phyloP scores from a whole-genome alignment of 345 rosid species.

The Arabis hirsuta region DNA sequence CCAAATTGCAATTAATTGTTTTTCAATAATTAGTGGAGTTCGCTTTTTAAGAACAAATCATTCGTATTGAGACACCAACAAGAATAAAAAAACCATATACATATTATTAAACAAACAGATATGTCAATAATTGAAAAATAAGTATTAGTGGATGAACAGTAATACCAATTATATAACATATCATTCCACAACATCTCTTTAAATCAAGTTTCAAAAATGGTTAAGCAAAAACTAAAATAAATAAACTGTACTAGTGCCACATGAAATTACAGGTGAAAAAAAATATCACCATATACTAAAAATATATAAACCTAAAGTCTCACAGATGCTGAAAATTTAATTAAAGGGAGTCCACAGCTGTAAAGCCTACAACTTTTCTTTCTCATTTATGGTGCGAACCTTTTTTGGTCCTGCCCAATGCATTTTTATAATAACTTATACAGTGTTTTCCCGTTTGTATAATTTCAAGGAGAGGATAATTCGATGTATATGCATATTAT shows the following conservation, averaged over 20 bases:
- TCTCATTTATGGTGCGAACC: conserved; percentile 48
- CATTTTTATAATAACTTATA: conserved; percentile 27
- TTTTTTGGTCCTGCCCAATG: conserved; percentile 43
- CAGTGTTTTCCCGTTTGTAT: conserved; percentile 17
- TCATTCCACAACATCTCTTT: conserved; percentile 11
- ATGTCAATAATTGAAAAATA: conserved; percentile 34
- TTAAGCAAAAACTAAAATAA: conserved; percentile 15
- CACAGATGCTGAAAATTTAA: conserved; percentile 40
- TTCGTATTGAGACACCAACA: conserved; percentile 29
- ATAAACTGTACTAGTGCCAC: conserved; percentile 30
- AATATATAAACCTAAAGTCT: conserved; percentile 38
- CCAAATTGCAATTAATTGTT: conserved; percentile 5
- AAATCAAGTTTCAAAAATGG: background rate
- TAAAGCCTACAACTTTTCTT: conserved; percentile 44
- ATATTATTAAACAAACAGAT: conserved; percentile 18
- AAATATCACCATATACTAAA: conserved; percentile 15
- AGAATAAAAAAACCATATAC: background rate
- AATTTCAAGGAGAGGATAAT: conserved; percentile 38
- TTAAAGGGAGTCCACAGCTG: conserved; percentile 44
- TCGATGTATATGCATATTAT: conserved; percentile 17
- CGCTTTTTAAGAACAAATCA: conserved; percentile 14
- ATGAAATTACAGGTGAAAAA: conserved; percentile 42
- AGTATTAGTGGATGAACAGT: conserved; percentile 35
- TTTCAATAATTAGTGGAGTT: conserved; percentile 34
- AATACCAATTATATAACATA: conserved; percentile 21